A percentile compares a stretch with the other conserved stretches of the same genome.
Conservation (phyloP, 2,329 filamentous ascomycete species). For the Fusarium citri region DNA sequence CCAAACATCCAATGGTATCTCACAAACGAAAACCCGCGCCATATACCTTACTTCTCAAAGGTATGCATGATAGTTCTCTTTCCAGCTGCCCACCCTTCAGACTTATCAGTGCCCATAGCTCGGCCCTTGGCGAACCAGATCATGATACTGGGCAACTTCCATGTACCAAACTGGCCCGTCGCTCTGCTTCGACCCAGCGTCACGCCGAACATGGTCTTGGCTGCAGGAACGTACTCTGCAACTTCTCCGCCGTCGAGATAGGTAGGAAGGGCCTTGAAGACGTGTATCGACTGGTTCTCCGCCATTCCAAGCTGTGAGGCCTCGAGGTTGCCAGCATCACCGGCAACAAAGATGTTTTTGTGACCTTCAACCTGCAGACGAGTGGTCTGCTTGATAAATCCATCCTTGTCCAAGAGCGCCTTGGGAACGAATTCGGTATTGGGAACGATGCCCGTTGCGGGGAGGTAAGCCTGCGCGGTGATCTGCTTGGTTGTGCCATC, state of each 20-base stretch:
- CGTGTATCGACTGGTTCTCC: constrained; percentile 50
- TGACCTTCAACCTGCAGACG: constrained; percentile 52
- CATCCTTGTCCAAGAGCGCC: constrained; percentile 50
- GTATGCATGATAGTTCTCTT: constrained; percentile 49
- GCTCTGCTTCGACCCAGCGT: constrained; percentile 56
- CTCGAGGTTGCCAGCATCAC: constrained; percentile 59
- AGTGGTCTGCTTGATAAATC: constrained; percentile 53
- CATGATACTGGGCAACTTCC: constrained; percentile 54
- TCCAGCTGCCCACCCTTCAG: constrained; percentile 48
- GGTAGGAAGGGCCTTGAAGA: constrained; percentile 51
- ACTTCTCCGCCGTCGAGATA: constrained; percentile 49
- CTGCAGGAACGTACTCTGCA: constrained; percentile 47
- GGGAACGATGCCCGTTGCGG: constrained; percentile 57
- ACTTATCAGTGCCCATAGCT: constrained; percentile 52
- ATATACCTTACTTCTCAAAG: constrained; percentile 48
- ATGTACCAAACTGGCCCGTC: constrained; percentile 53
- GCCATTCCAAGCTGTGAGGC: constrained; percentile 47
- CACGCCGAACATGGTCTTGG: constrained; percentile 51
- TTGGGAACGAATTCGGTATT: constrained; percentile 60
- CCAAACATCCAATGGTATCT: neutral
- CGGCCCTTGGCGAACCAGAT: constrained; percentile 56
- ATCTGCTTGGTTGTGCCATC: constrained; percentile 54
- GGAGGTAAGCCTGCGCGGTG: constrained; percentile 59
- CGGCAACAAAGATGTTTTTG: constrained; percentile 58
- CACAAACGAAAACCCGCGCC: neutral